Percentiles rank a stretch among this genome's conserved stretches.
phyloP scores from a whole-genome alignment of 768 basidiomycete species.

The Suillus plorans region DNA sequence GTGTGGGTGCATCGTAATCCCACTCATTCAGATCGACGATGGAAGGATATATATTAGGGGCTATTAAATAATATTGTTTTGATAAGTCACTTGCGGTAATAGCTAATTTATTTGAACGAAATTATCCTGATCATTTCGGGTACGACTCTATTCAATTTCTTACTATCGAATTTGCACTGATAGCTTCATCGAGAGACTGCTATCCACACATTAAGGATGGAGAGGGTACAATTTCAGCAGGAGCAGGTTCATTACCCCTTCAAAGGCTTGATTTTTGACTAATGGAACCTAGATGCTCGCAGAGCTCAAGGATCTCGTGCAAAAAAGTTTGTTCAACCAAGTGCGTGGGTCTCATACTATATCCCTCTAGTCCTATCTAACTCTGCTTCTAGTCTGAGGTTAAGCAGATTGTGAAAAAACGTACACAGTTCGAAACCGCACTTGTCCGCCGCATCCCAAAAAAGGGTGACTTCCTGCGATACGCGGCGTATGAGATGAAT shows the following conservation, averaged over 20 bases:
- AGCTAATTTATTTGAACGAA: background rate
- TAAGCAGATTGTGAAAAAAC: conserved; percentile 80
- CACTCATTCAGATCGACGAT: too few relatives aligned
- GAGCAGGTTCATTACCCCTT: conserved; percentile 61
- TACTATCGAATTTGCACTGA: background rate
- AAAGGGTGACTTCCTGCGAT: conserved; percentile 87
- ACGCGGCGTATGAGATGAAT: conserved; percentile 89
- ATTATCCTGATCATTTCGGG: background rate
- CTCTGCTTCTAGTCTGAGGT: conserved; percentile 59
- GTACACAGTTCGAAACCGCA: conserved; percentile 80
- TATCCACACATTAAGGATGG: conserved; percentile 51
- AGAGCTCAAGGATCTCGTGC: conserved; percentile 89
- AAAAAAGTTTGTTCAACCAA: conserved; percentile 81
- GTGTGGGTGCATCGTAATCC: background rate
- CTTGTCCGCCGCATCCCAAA: conserved; percentile 82
- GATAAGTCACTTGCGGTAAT: background rate
- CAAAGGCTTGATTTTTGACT: background rate
- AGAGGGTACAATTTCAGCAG: conserved; percentile 91
- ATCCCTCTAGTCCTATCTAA: conserved; percentile 1
- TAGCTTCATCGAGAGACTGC: background rate
- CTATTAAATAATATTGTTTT: background rate
- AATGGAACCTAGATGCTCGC: conserved; percentile 71
- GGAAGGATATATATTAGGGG: background rate
- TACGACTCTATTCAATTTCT: background rate
- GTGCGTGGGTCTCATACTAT: conserved; percentile 38